Percentiles rank a stretch among this genome's conserved stretches.
These are phyloP conservation scores for Phytophthora capsici DNA, from an alignment of 352 stramenopile genomes.

Conservation along the genomic window DNA sequence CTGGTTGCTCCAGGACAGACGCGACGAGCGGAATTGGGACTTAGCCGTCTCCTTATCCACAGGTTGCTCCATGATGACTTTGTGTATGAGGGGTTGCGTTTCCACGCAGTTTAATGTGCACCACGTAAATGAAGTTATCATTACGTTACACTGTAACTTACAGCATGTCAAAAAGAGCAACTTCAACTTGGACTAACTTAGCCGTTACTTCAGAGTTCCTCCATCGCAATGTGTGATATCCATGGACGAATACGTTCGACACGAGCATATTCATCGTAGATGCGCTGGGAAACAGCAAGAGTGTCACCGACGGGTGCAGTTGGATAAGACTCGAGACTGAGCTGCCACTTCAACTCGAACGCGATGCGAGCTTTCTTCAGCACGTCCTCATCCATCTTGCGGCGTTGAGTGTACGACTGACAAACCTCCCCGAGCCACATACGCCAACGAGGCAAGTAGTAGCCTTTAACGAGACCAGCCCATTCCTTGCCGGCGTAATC, in stretches of 20 bases:
- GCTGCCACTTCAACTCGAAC: constrained; percentile 80
- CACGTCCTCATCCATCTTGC: constrained; percentile 53
- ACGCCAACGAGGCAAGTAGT: constrained; percentile 77
- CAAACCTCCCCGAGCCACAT: constrained; percentile 78
- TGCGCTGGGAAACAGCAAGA: constrained; percentile 54
- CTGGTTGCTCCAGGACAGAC: constrained; percentile 86
- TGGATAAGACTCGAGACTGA: constrained; percentile 55
- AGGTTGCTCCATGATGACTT: constrained; percentile 46
- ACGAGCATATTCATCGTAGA: constrained; percentile 60
- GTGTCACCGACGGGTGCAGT: constrained; percentile 51
- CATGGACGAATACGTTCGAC: constrained; percentile 8
- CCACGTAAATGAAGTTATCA: constrained; percentile 10
- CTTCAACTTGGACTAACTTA: constrained; percentile 13
- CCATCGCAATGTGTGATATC: constrained; percentile 5
- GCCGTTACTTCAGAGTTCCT: constrained; percentile 2
- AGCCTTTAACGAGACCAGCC: constrained; percentile 70
- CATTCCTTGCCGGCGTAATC: constrained; percentile 84
- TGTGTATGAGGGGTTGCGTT: not conserved
- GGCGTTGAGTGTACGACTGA: constrained; percentile 62
- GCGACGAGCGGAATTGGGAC: constrained; percentile 73
- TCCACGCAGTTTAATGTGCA: constrained; percentile 14
- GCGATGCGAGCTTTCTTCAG: constrained; percentile 50
- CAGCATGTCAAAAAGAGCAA: constrained; percentile 5
- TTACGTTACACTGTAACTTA: too few relatives aligned
- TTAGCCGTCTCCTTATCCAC: constrained; percentile 81